phyloP scores from a whole-genome alignment of 1,284 basidiomycete species.

The Cryptococcus floricola region DNA sequence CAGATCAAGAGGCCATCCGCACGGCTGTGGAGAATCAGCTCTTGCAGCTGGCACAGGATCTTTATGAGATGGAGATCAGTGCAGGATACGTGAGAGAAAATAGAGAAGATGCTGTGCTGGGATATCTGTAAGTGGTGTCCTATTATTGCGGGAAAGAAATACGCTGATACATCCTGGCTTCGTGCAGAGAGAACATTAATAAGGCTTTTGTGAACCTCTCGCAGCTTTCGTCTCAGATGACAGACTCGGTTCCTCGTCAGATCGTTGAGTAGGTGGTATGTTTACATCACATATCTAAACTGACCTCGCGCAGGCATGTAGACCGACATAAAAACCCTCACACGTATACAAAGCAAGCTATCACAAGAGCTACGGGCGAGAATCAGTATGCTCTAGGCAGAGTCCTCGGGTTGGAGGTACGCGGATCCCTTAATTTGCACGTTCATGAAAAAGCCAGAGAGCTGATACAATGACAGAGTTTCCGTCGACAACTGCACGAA shows the following conservation, averaged over 20 bases:
- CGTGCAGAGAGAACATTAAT: constrained; percentile 30
- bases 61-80: constrained; percentile 47
- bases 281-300: not conserved
- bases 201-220: constrained; percentile 26
- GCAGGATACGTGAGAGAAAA: constrained; percentile 40
- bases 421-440: not conserved
- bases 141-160: not conserved
- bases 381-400: constrained; percentile 45
- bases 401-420: constrained; percentile 40
- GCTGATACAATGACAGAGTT: constrained; percentile 23
- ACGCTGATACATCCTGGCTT: not conserved
- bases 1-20: constrained; percentile 27
- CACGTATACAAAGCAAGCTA: constrained; percentile 16
- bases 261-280: constrained; percentile 35
- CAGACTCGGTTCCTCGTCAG: constrained; percentile 37
- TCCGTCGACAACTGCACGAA: constrained; percentile 35
- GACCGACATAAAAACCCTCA: constrained; percentile 15
- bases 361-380: constrained; percentile 37
- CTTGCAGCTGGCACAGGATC: constrained; percentile 35
- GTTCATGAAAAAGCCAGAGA: not conserved
- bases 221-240: constrained; percentile 26
- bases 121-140: constrained; percentile 30
- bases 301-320: constrained; percentile 5
- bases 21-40: constrained; percentile 33
- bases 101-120: constrained; percentile 35